Evolutionary conservation across 2,329 filamentous ascomycete genomes (phyloP).

Genomic region (Colletotrichum cordylinicola): DNA sequence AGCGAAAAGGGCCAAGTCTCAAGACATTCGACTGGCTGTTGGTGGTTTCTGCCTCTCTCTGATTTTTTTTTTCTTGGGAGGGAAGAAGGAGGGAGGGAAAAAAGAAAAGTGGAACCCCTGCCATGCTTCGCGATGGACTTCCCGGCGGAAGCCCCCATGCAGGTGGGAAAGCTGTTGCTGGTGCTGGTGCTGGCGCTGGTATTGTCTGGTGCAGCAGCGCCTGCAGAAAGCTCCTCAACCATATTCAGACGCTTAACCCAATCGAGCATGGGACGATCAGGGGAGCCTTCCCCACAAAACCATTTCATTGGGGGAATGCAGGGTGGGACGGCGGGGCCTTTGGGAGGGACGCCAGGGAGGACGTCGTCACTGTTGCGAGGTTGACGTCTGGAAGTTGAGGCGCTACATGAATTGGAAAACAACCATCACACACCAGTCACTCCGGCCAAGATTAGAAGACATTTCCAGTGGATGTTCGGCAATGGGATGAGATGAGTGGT

Average conservation of each 20-base stretch:
- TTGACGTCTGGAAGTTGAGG: conserved; percentile 10
- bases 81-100: not conserved
- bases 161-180: conserved; percentile 13
- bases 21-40: conserved; percentile 14
- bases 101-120: conserved; percentile 2
- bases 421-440: not conserved
- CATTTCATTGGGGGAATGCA: conserved; percentile 25
- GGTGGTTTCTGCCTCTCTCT: not conserved
- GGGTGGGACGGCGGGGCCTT: conserved; percentile 13
- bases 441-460: not conserved
- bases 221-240: conserved; percentile 46
- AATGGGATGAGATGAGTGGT: not conserved
- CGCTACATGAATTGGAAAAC: not conserved
- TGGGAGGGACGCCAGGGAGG: conserved; percentile 17
- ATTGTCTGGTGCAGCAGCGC: conserved; percentile 27
- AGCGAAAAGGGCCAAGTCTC: conserved; percentile 1
- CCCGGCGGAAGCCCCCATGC: conserved; percentile 12
- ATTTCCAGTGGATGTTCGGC: not conserved
- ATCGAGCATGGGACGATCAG: conserved; percentile 26
- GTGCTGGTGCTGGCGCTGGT: not conserved
- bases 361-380: conserved; percentile 8
- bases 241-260: conserved; percentile 41
- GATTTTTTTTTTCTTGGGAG: not conserved
- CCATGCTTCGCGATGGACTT: conserved; percentile 3
- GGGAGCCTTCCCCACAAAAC: conserved; percentile 31